Percentiles rank a stretch among this genome's conserved stretches.
Conservation (phyloP, 805 yeast genomes). For the Saturnispora silvae region DNA sequence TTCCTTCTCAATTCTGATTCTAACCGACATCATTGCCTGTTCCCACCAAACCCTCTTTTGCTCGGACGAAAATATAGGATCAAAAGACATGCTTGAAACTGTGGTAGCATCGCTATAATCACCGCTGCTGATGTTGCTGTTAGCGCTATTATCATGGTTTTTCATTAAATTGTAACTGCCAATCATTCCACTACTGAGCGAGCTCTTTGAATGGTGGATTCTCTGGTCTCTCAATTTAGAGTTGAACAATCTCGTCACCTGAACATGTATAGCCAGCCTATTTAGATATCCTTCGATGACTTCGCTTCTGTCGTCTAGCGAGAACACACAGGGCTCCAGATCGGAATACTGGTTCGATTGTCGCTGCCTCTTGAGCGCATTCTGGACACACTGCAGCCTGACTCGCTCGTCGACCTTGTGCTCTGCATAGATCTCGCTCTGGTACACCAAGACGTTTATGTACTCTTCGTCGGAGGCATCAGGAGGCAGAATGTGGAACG, state of each 20-base stretch:
- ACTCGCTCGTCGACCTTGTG: constrained; percentile 28
- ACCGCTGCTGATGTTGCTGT: constrained; percentile 11
- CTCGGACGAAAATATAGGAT: constrained; percentile 16
- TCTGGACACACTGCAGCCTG: constrained; percentile 3
- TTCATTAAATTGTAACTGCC: constrained; percentile 5
- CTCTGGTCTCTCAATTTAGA: constrained; percentile 28
- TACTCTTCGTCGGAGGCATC: constrained; percentile 35
- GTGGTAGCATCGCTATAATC: constrained; percentile 10
- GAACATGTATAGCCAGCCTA: constrained; percentile 48
- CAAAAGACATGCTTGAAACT: constrained; percentile 10
- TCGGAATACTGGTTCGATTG: constrained; percentile 12
- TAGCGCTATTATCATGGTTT: constrained; percentile 1
- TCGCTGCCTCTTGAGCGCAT: constrained; percentile 9
- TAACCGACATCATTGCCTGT: constrained; percentile 26
- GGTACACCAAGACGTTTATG: constrained; percentile 31
- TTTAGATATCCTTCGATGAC: constrained; percentile 40
- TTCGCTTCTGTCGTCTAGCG: constrained; percentile 25
- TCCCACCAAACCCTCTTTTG: constrained; percentile 22
- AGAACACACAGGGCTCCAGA: constrained; percentile 19
- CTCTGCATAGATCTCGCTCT: constrained; percentile 46
- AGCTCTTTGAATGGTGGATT: constrained; percentile 6
- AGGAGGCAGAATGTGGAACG: constrained; percentile 31
- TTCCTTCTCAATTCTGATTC: constrained; percentile 28
- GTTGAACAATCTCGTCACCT: constrained; percentile 53
- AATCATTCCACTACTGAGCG: not conserved